Evolutionary conservation across 805 yeast species (phyloP), one percentile per base, ranked within the genome.

Genomic region (Wickerhamomyces canadensis): DNA sequence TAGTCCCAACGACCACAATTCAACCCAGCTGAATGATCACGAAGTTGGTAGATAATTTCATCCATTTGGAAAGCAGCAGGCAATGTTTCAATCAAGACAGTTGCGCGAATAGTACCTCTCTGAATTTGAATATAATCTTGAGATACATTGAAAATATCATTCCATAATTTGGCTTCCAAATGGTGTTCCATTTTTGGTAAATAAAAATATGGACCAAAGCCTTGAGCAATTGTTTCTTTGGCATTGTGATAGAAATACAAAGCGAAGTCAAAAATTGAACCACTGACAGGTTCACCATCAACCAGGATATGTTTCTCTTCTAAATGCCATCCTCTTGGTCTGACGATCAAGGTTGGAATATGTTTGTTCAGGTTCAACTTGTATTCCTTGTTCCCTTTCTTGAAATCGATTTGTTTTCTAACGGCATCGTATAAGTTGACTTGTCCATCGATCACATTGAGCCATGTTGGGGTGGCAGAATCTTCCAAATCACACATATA

Each of bases 1-100:
- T 84, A 84, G 62, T 84, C 94, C 91, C 93, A 84, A 65, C 94
- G 74, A 51, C 94, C 94, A 70, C 93, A 84, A 65, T 84, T 84
- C 61, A 84, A 71, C 39, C 93, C 94, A 9, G 83, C 73, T 37
- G 84, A 80, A 60, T 84, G 94, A 35, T 76, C 78, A 60, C 87
- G 71, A 55, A 84, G 68, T 54, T 84, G 84, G 55, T 76, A 84
- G 52, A 84, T 74, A 48, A 84, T 83, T 62, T 84, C 94, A 56
- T 84, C 89, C 80, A 84, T 78, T 62, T 84, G 93, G 73, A 80
- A 84, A 13, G 89, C 87, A 31, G 86, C 88, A 27, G 93, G 94
- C 48, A 84, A 67, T 14, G 94, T 84, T 62, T 84, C 94, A 55
- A 84, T 83, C 58, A 84, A 67, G 21, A 82, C 89, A 9, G 93